A percentile compares a stretch with the other conserved stretches of the same genome.
These are phyloP conservation scores for Hibiscus trionum DNA, from an alignment of 345 rosid genomes.

Conservation along the genomic window DNA sequence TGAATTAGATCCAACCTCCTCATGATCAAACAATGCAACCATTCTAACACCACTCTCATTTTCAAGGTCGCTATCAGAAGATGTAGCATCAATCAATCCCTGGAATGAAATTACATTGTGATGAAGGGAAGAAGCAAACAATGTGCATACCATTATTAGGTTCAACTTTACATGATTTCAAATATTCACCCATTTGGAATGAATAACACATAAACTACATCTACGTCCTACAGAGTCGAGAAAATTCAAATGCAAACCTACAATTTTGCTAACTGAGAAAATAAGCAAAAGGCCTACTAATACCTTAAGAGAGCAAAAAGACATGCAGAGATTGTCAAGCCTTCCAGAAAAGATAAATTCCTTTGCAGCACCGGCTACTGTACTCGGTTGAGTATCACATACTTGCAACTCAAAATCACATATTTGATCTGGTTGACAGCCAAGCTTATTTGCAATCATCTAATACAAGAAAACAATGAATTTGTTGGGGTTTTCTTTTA, in stretches of 20 bases:
- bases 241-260: slow-evolving; percentile 1
- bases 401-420: slow-evolving; percentile 96
- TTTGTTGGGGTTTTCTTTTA: neutral
- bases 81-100: slow-evolving; percentile 79
- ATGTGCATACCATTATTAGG: neutral
- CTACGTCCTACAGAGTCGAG: neutral
- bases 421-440: slow-evolving; percentile 64
- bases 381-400: slow-evolving; percentile 93
- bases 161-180: neutral
- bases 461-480: slow-evolving; percentile 19
- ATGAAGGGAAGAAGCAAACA: neutral
- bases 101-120: slow-evolving; percentile 23
- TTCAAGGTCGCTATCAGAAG: slow-evolving; percentile 58
- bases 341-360: slow-evolving; percentile 93
- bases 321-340: slow-evolving; percentile 97
- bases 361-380: slow-evolving; percentile 73
- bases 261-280: neutral
- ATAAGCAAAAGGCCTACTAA: neutral
- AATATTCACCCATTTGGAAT: neutral
- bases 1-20: slow-evolving; percentile 86
- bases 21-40: slow-evolving; percentile 96
- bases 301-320: slow-evolving; percentile 92
- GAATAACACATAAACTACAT: neutral
- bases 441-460: slow-evolving; percentile 58
- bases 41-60: slow-evolving; percentile 80